These are phyloP conservation scores for Coniochaeta sp. DNA, from an alignment of 2,329 filamentous ascomycete species.

Conservation along the genomic window DNA sequence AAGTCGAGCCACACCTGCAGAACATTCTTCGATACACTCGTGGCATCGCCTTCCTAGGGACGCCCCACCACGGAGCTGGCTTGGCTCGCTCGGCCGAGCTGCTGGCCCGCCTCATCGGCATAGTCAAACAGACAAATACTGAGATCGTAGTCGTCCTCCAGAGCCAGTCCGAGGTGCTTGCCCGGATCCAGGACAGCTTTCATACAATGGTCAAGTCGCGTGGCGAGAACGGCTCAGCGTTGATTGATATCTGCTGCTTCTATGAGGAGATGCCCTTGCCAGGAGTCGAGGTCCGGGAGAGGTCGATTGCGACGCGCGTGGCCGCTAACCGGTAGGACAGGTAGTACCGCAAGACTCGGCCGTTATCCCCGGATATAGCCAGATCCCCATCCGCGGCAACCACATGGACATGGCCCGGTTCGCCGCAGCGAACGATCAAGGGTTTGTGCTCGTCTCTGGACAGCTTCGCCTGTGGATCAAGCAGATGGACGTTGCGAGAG, in stretches of 20 bases:
- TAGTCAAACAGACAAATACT: too few species aligned
- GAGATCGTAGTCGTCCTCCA: too few species aligned
- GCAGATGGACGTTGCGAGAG: not conserved
- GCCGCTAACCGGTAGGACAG: slow-evolving; percentile 4
- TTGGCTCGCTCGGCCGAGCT: slow-evolving; percentile 21
- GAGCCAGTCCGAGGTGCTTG: too few species aligned
- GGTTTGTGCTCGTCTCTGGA: slow-evolving; percentile 15
- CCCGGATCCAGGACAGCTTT: too few species aligned
- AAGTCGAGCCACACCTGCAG: slow-evolving; percentile 16
- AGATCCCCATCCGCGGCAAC: slow-evolving; percentile 19
- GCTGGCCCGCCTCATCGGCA: slow-evolving; percentile 14
- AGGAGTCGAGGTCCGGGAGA: slow-evolving; percentile 11
- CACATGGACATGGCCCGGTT: slow-evolving; percentile 20
- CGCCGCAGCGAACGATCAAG: slow-evolving; percentile 12
- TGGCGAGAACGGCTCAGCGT: slow-evolving; percentile 8
- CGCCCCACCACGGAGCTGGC: slow-evolving; percentile 24
- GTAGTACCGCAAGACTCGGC: slow-evolving; percentile 22
- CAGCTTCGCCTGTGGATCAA: slow-evolving; percentile 16
- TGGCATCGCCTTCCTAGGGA: slow-evolving; percentile 28
- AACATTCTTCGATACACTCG: slow-evolving; percentile 17
- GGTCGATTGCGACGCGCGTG: too few species aligned
- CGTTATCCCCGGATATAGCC: slow-evolving; percentile 20
- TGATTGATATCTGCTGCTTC: slow-evolving; percentile 20
- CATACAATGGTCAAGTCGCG: slow-evolving; percentile 18
- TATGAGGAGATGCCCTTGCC: slow-evolving; percentile 19